Base-by-base conservation (phyloP, 768 basidiomycete genomes). In the Russula vinacea region DNA sequence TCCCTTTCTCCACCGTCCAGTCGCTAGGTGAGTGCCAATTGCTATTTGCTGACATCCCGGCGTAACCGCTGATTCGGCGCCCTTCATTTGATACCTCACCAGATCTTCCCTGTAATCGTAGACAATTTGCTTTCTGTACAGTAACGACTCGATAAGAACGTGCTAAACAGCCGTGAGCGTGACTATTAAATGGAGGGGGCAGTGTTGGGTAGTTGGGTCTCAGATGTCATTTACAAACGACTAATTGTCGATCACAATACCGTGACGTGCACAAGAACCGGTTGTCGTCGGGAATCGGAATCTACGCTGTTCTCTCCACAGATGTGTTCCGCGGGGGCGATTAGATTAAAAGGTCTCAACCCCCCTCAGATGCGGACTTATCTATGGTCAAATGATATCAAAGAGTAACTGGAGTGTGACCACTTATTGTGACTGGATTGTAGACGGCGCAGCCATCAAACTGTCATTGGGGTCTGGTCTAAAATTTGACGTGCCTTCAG, bases 1-100 rank as follows among this genome's bases (percentile, higher is more conserved):
- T 37, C 35, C 44, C 1, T 5, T 11, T 2, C 29, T 9, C 35
- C 6, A 26, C 55, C 22, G 22, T 40, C 39, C 29, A 29, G 35
- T 35, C 35, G 32, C 16, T 42, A n/a, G 3, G 4, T 45, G 62
- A 53, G 62, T 54, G 26, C 39, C 51, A 58, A 58, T 64, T 58
- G 62, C 62, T 17, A 64, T 64, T 64, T 64, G 62, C 44, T 64
- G 62, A 37, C 5, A 6, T 29, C 26, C 26, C 9, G n/a, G n/a
- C 17, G 6, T 19, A n/a, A 8, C 44, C n/a, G n/a, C 22, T 5
- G 11, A 47, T 47, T 47, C n/a, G 45, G n/a, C 45, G 22, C 45
- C 45, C 3, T 11, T 22, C 11, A 22, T 22, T 24, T 10, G 44
- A 22, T 3, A 45, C n/a, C n/a, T 8, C 42, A 44, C 19, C 40